A percentile compares a stretch with the other conserved stretches of the same genome.
Conservation (phyloP, 495 filamentous ascomycete species). For the Penicillium ucsense region DNA sequence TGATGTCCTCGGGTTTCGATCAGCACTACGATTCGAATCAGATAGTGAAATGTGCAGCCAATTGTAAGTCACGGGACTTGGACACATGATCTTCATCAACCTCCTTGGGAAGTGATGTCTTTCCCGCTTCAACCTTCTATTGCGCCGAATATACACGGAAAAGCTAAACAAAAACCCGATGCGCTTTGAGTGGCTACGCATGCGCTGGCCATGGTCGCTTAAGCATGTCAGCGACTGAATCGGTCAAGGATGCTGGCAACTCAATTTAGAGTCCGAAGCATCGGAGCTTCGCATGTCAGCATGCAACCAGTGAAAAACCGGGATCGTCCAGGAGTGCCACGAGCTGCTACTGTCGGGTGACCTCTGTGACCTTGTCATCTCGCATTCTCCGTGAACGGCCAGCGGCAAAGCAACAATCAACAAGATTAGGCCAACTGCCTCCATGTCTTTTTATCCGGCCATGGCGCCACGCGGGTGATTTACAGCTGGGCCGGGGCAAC, state of each 20-base stretch:
- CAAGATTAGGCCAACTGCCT: too few species aligned
- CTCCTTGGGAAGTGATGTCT: too few species aligned
- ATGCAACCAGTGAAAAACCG: too few species aligned
- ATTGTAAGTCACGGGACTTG: too few species aligned
- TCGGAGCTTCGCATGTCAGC: not conserved
- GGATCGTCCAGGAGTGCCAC: too few species aligned
- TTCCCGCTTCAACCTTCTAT: too few species aligned
- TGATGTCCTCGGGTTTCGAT: too few species aligned
- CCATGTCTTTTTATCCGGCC: not conserved
- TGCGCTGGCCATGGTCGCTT: not conserved
- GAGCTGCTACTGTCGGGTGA: too few species aligned
- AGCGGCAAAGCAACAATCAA: not conserved
- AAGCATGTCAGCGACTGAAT: not conserved
- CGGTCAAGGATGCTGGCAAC: conserved; percentile 1
- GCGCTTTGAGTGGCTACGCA: not conserved
- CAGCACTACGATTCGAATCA: too few species aligned
- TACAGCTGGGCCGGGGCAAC: not conserved
- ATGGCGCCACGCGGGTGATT: not conserved
- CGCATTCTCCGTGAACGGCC: not conserved
- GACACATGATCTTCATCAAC: too few species aligned
- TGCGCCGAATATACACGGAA: not conserved
- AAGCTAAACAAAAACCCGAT: not conserved
- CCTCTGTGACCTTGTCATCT: too few species aligned
- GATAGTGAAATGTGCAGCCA: too few species aligned
- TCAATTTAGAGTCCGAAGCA: not conserved